A percentile compares a stretch with the other conserved stretches of the same genome.
These are phyloP conservation scores for Takashimella tepidaria DNA, from an alignment of 1,284 basidiomycete species.

Conservation along the genomic window DNA sequence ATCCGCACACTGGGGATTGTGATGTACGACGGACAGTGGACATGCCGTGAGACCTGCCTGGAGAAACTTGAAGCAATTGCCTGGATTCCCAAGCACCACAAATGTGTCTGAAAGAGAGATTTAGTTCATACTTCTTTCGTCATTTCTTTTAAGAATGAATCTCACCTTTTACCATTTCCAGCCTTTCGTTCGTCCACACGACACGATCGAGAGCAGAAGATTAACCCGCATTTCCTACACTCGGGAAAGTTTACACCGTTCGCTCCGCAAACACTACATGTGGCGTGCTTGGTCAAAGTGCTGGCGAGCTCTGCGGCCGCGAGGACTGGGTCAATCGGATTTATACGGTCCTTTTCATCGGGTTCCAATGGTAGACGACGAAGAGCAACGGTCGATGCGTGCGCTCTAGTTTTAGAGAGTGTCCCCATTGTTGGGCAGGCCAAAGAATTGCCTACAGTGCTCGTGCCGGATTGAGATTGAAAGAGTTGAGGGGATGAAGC, in stretches of 20 bases:
- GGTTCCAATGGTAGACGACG: conserved; percentile 28
- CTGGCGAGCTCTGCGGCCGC: conserved; percentile 35
- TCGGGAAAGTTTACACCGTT: conserved; percentile 43
- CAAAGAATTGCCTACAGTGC: not conserved
- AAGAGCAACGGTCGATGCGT: not conserved
- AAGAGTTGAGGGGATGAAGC: conserved; percentile 27
- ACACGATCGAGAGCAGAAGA: conserved; percentile 40
- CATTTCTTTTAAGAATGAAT: not conserved
- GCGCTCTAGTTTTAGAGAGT: not conserved
- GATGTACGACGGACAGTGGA: not conserved
- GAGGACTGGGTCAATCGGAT: conserved; percentile 34
- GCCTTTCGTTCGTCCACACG: conserved; percentile 33
- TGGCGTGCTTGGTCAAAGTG: conserved; percentile 38
- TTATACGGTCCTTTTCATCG: conserved; percentile 15
- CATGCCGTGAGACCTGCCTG: not conserved
- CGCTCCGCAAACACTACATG: conserved; percentile 35
- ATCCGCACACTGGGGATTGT: not conserved
- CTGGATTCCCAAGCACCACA: conserved; percentile 34
- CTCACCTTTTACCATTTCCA: conserved; percentile 39
- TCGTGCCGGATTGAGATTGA: not conserved
- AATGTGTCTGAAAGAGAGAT: conserved; percentile 20
- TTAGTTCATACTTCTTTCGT: not conserved
- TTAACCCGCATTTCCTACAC: conserved; percentile 41
- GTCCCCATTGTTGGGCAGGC: not conserved
- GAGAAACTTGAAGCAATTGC: conserved; percentile 10